Conservation (phyloP, 495 filamentous ascomycete genomes). For the Xylaria curta region DNA sequence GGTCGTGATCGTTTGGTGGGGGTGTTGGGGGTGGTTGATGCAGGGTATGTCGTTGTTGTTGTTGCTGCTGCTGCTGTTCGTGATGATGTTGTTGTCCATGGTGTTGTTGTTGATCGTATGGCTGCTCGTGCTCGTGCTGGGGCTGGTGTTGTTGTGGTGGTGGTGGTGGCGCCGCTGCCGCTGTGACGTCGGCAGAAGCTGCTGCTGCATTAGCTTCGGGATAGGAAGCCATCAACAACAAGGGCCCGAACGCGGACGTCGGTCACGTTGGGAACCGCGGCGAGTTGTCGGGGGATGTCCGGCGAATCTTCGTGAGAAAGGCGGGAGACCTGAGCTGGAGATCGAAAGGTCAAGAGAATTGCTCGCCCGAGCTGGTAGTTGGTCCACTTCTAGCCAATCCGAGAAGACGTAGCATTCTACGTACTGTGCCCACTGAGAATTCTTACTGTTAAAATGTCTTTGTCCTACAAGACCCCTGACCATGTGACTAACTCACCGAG, state of each 20-base stretch:
- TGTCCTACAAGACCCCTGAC: no score
- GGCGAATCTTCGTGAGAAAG: conserved; percentile 45
- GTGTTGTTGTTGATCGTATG: conserved; percentile 4
- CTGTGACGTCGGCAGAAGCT: conserved; percentile 18
- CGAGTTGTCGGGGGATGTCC: conserved; percentile 45
- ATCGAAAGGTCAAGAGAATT: not conserved
- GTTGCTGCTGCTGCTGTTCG: not conserved
- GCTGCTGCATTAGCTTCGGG: conserved; percentile 30
- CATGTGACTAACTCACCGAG: not conserved
- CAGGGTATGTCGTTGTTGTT: not conserved
- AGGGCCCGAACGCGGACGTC: conserved; percentile 3
- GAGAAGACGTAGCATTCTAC: not conserved
- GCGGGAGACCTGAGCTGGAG: conserved; percentile 15
- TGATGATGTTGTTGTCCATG: conserved; percentile 8
- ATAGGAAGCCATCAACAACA: conserved; percentile 35
- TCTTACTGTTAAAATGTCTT: not conserved
- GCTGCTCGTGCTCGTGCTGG: conserved; percentile 6
- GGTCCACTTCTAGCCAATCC: not conserved
- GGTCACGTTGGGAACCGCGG: conserved; percentile 30
- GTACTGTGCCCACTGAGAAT: not conserved
- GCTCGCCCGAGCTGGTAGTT: not conserved
- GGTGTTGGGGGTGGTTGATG: not conserved
- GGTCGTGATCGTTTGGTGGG: not conserved
- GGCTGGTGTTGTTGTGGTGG: not conserved
- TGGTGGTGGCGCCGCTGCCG: not conserved